Conservation (phyloP, 371 early-diverging fungal genomes). For the Massospora cicadina region DNA sequence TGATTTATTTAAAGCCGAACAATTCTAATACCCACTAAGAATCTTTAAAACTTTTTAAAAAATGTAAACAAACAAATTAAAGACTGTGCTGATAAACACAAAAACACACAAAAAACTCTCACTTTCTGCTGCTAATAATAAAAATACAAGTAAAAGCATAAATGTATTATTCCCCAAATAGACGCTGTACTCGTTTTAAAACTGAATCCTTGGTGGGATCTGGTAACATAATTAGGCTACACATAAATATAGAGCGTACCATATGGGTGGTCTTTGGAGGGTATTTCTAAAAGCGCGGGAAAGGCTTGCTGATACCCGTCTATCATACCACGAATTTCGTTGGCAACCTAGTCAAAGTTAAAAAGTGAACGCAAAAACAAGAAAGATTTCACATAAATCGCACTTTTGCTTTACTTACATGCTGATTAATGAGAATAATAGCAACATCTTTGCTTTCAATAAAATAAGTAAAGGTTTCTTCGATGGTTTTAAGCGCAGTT, state of each 20-base stretch:
- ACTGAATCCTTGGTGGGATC: slow-evolving; percentile 85
- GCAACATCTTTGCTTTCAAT: slow-evolving; percentile 91
- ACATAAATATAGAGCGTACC: slow-evolving; percentile 25
- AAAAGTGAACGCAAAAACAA: too few species aligned
- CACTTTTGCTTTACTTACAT: slow-evolving; percentile 53
- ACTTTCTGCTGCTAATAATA: too few species aligned
- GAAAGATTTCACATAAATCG: too few species aligned
- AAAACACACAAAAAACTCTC: too few species aligned
- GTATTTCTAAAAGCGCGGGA: slow-evolving; percentile 94
- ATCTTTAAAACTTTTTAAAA: too few species aligned
- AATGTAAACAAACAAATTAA: too few species aligned
- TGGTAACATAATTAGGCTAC: slow-evolving; percentile 13
- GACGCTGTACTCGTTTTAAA: slow-evolving; percentile 79
- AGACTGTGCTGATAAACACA: too few species aligned
- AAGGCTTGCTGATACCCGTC: slow-evolving; percentile 84
- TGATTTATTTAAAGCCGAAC: too few species aligned
- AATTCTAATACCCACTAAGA: too few species aligned
- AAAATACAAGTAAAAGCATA: too few species aligned
- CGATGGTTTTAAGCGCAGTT: slow-evolving; percentile 74
- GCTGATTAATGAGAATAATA: slow-evolving; percentile 94
- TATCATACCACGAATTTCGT: slow-evolving; percentile 73
- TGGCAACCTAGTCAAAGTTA: slow-evolving; percentile 52
- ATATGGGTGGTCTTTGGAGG: slow-evolving; percentile 97
- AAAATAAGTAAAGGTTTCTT: slow-evolving; percentile 75
- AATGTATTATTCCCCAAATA: slow-evolving; percentile 36